A percentile compares a stretch with the other conserved stretches of the same genome.
Conservation (phyloP, 306 rosid genomes). For the Ceratonia siliqua region DNA sequence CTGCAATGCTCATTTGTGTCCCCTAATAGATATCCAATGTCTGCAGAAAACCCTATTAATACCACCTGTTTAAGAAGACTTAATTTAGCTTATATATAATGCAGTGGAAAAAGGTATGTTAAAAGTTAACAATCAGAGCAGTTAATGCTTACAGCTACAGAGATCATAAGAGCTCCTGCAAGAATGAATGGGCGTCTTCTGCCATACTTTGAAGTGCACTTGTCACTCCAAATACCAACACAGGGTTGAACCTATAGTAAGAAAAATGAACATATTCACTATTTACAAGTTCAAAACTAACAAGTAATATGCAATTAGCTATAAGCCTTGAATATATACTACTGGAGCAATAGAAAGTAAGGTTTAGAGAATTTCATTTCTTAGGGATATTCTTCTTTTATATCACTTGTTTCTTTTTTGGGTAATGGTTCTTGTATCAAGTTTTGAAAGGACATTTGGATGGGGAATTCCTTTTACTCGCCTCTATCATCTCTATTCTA, state of each 20-base stretch:
- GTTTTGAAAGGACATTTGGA: neutral
- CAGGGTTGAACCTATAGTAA: constrained; percentile 75
- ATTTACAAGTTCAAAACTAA: neutral
- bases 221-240: constrained; percentile 96
- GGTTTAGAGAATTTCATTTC: neutral
- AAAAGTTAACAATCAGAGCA: constrained; percentile 25
- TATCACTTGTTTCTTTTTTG: neutral
- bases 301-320: neutral
- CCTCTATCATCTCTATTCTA: neutral
- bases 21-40: constrained; percentile 87
- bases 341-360: constrained; percentile 4
- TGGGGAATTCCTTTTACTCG: neutral
- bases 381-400: neutral
- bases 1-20: constrained; percentile 94
- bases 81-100: constrained; percentile 45
- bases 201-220: constrained; percentile 85
- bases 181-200: constrained; percentile 97
- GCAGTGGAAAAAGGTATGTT: neutral
- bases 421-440: neutral
- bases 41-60: constrained; percentile 94
- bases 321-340: neutral
- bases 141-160: constrained; percentile 65
- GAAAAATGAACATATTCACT: neutral
- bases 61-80: constrained; percentile 72
- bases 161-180: constrained; percentile 88